phyloP scores from a whole-genome alignment of 345 rosid species.

The Euclidium syriacum region DNA sequence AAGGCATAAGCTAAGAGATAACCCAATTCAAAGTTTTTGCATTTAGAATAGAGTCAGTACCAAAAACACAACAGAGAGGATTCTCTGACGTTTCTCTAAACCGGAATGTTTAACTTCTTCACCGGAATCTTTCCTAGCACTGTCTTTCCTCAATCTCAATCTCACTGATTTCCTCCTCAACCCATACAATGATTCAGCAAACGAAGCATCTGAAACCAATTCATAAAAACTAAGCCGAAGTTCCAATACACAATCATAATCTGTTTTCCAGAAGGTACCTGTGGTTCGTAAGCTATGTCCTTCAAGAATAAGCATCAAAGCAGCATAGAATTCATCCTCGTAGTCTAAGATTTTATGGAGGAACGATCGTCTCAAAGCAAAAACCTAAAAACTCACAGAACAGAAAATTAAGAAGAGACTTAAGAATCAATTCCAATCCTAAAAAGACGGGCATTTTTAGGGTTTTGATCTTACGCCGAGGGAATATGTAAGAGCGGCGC shows the following conservation, averaged over 20 bases:
- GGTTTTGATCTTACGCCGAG: slow-evolving; percentile 56
- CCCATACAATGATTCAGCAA: slow-evolving; percentile 93
- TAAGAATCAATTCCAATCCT: neutral
- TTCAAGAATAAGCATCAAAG: slow-evolving; percentile 87
- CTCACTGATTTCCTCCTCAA: slow-evolving; percentile 80
- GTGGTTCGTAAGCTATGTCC: slow-evolving; percentile 91
- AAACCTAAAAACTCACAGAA: slow-evolving; percentile 47
- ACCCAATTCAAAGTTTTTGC: neutral
- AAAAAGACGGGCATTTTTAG: neutral
- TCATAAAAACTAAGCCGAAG: neutral
- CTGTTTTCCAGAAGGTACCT: slow-evolving; percentile 36
- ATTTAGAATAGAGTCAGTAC: slow-evolving; percentile 39
- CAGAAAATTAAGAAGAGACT: neutral
- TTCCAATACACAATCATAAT: neutral
- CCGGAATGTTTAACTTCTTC: slow-evolving; percentile 62
- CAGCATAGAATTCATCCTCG: slow-evolving; percentile 91
- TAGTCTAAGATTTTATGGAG: slow-evolving; percentile 85
- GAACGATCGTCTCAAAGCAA: slow-evolving; percentile 89
- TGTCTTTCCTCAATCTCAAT: slow-evolving; percentile 48
- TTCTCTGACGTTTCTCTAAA: slow-evolving; percentile 72
- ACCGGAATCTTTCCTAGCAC: slow-evolving; percentile 30
- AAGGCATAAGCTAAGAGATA: neutral
- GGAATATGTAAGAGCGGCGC: slow-evolving; percentile 92
- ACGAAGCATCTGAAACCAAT: slow-evolving; percentile 75
- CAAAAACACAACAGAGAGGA: slow-evolving; percentile 89